Conservation (phyloP, 179 eudicot genomes). For the Silene noctiflora region DNA sequence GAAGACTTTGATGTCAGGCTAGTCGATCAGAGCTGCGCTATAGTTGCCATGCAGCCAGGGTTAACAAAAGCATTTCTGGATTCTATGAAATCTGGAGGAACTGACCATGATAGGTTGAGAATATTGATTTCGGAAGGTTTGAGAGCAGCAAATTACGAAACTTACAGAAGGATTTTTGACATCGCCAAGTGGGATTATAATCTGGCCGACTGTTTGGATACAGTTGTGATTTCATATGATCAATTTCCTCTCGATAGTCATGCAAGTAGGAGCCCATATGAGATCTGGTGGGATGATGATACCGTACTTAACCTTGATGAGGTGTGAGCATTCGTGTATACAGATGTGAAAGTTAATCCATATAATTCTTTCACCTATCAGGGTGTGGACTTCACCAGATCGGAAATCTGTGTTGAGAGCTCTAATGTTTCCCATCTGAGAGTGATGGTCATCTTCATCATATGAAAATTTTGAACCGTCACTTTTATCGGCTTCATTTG, state of each 20-base stretch:
- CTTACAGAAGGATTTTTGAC: constrained; percentile 53
- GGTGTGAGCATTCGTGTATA: constrained; percentile 7
- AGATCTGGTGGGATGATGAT: constrained; percentile 45
- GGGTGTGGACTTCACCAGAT: background rate
- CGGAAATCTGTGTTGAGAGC: background rate
- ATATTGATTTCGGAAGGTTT: constrained; percentile 58
- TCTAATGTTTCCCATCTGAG: background rate
- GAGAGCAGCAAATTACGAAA: constrained; percentile 51
- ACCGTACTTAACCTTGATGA: constrained; percentile 45
- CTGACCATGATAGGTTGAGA: constrained; percentile 34
- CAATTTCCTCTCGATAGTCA: constrained; percentile 18
- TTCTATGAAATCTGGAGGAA: constrained; percentile 51
- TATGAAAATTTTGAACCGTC: background rate
- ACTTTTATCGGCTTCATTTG: background rate
- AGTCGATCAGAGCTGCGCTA: constrained; percentile 70
- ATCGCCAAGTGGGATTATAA: constrained; percentile 51
- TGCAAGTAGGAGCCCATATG: constrained; percentile 28
- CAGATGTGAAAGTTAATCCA: background rate
- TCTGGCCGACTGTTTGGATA: constrained; percentile 71
- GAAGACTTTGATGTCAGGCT: constrained; percentile 65
- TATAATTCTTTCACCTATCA: constrained; percentile 3
- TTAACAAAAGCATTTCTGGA: constrained; percentile 45
- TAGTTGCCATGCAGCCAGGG: constrained; percentile 61
- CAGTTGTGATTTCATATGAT: constrained; percentile 31
- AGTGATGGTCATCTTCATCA: background rate